phyloP scores from a whole-genome alignment of 1,284 basidiomycete genomes.

The Rhodotorula sp. region DNA sequence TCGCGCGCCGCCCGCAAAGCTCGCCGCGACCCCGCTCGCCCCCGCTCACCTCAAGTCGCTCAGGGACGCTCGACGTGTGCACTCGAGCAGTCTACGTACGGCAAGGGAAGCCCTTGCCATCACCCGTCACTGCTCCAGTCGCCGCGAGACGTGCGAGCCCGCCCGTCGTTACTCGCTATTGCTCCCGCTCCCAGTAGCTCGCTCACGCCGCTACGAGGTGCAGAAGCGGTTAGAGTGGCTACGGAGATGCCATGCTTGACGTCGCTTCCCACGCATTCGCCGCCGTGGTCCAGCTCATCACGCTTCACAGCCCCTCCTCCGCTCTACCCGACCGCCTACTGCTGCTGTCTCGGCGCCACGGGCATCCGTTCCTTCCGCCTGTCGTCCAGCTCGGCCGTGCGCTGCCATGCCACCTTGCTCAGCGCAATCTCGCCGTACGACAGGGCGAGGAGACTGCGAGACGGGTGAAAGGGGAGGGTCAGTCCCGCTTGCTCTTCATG shows the following conservation, averaged over 20 bases:
- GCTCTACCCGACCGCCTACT: background rate
- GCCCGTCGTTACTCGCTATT: too few relatives aligned
- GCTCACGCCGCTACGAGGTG: too few relatives aligned
- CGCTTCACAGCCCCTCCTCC: background rate
- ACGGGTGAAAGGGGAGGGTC: background rate
- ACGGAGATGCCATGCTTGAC: background rate
- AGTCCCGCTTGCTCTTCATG: background rate
- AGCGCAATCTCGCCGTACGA: constrained; percentile 52
- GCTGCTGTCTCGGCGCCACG: background rate
- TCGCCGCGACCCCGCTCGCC: constrained; percentile 1
- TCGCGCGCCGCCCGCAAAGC: background rate
- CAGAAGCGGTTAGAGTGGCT: too few relatives aligned
- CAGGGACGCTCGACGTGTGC: background rate
- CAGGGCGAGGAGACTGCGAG: constrained; percentile 53
- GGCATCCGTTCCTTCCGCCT: constrained; percentile 36
- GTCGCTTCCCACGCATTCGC: too few relatives aligned
- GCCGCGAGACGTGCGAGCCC: too few relatives aligned
- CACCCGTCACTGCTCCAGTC: too few relatives aligned
- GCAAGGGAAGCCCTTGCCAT: too few relatives aligned
- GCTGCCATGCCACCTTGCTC: constrained; percentile 54
- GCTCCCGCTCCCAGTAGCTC: too few relatives aligned
- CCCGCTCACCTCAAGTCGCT: background rate
- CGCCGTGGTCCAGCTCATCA: too few relatives aligned
- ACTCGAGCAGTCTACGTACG: too few relatives aligned
- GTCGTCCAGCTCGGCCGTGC: constrained; percentile 43